Conservation (phyloP, 78 protist genomes). For the Polysphondylium violaceum region DNA sequence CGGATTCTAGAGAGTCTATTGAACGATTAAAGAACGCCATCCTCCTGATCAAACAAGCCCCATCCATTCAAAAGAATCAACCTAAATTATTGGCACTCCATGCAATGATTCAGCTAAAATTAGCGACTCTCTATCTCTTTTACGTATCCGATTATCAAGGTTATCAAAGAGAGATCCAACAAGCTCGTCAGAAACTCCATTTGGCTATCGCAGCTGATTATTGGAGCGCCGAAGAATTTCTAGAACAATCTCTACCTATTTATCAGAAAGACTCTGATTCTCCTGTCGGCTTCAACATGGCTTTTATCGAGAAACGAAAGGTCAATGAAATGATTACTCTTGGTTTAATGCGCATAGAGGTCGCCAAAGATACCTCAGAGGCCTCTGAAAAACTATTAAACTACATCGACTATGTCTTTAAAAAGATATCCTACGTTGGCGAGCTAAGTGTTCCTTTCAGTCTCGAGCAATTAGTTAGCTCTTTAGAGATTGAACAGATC, state of each 20-base stretch:
- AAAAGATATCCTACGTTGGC: neutral
- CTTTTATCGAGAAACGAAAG: slow-evolving; percentile 1
- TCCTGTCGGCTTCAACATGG: too few species aligned
- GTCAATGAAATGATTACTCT: slow-evolving; percentile 25
- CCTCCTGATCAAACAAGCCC: neutral
- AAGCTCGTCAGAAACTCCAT: slow-evolving; percentile 9
- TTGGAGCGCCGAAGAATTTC: neutral
- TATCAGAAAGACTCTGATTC: too few species aligned
- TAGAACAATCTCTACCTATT: slow-evolving; percentile 17
- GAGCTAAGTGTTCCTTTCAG: slow-evolving; percentile 9
- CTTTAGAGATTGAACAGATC: neutral
- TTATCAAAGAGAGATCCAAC: neutral
- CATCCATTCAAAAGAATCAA: neutral
- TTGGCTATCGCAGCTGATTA: neutral
- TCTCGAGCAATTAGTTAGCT: neutral
- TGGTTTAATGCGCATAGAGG: neutral
- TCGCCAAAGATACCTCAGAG: neutral
- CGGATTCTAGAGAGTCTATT: neutral
- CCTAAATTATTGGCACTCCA: neutral
- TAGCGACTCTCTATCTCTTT: slow-evolving; percentile 40
- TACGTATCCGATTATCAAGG: neutral
- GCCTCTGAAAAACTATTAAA: too few species aligned
- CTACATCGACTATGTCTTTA: too few species aligned
- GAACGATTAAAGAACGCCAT: neutral
- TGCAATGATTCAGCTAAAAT: slow-evolving; percentile 24